Base-by-base conservation (phyloP, 768 basidiomycete species). In the Collybia sordida region DNA sequence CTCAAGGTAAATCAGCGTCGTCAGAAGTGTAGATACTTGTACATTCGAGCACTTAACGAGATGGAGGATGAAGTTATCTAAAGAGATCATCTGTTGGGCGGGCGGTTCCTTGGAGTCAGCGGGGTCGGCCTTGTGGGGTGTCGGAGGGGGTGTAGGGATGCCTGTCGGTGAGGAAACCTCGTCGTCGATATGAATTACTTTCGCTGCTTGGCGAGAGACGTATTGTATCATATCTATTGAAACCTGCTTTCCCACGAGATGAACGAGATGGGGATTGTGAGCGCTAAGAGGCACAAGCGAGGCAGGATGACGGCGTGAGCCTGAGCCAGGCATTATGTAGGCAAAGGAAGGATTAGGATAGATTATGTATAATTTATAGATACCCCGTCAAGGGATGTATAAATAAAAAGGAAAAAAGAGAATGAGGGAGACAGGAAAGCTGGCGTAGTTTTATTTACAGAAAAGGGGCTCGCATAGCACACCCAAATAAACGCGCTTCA, bases 1-100 rank as follows among this genome's bases (percentile, higher is more conserved):
- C 55, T 95, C 88, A 55, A 99, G 85, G 72, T 95, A 98, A 56
- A 96, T 76, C 63, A 98, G 78, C 25, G 94, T 97, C 27, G 90
- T 83, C 45, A 97, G 83, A 47, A 99, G 78, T 18, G 94, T 98
- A 22, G 92, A 78, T 5, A 92, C 90, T 66, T 93, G 92, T 42
- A 98, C 93, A 61, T 93, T 90, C 36, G 90, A 90, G 63, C 79
- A 78, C 53, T 83, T 75, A 54, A 93, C 85, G 47, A 98, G 76
- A 61, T 83, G 82, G 47, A 80, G 69, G 65, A 99, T 95, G 68
- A 97, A 99, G 47, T 86, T 79, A 58, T 90, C 82, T 43, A 99
- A 74, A 31, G 85, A 78, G 28, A 91, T 83, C 43, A 75, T 43
- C 65, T 62, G 62, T 55, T 58, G 46, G 52, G 55, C 46, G 47